A percentile compares a stretch with the other conserved stretches of the same genome.
phyloP scores from a whole-genome alignment of 805 yeast species.

The Ogataea wickerhamii region DNA sequence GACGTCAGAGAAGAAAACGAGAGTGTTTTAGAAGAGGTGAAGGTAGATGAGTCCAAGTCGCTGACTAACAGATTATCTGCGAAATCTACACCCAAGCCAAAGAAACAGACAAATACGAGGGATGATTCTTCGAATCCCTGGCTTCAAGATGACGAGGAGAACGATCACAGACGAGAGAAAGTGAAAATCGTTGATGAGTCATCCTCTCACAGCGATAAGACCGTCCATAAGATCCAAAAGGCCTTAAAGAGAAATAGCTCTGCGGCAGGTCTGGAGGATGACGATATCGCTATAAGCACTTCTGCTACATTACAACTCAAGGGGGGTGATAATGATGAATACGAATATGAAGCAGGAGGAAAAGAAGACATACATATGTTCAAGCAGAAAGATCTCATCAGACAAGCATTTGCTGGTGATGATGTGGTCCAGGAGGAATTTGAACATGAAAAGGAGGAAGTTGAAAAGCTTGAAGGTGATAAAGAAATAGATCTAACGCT shows the following conservation, averaged over 20 bases:
- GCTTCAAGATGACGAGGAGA: constrained; percentile 32
- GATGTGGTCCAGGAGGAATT: constrained; percentile 77
- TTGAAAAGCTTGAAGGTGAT: constrained; percentile 76
- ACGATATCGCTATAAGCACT: constrained; percentile 42
- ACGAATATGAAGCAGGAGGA: constrained; percentile 43
- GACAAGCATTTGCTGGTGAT: constrained; percentile 96
- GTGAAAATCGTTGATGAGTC: constrained; percentile 45
- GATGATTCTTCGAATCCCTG: constrained; percentile 45
- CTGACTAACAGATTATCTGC: constrained; percentile 39
- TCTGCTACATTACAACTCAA: constrained; percentile 46
- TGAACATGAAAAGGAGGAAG: constrained; percentile 66
- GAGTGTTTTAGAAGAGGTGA: constrained; percentile 41
- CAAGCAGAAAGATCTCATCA: constrained; percentile 75
- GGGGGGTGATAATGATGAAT: constrained; percentile 33
- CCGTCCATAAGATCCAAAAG: constrained; percentile 42
- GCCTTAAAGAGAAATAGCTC: constrained; percentile 33
- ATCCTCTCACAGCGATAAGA: constrained; percentile 48
- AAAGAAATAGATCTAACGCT: constrained; percentile 78
- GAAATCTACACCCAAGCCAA: constrained; percentile 8
- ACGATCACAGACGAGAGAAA: constrained; percentile 39
- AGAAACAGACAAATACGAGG: constrained; percentile 7
- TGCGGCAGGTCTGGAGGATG: constrained; percentile 36
- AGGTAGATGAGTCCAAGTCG: constrained; percentile 47
- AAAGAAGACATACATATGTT: constrained; percentile 50
- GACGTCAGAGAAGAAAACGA: constrained; percentile 36